Evolutionary conservation across 768 basidiomycete species (phyloP), one percentile per base, ranked within the genome.

Genomic region (Tephrocybe sp.): DNA sequence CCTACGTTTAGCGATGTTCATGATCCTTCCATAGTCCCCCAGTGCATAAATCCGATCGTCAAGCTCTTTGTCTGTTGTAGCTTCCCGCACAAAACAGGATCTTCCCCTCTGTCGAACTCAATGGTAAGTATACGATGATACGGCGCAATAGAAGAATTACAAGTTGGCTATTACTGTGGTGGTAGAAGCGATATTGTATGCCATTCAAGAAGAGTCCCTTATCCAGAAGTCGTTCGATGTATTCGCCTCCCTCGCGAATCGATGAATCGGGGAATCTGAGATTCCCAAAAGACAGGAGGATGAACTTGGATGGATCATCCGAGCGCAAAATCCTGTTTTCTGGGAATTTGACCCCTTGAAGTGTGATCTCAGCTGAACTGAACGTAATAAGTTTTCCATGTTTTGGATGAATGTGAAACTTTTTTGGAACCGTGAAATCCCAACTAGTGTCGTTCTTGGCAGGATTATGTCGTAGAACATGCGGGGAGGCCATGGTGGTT

Each of bases 81-180:
- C 83, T 53, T 74, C 64, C 1, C 83, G 72, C 48, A 86, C 66
- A 53, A 83, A 86, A 56, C 83, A 87, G 22, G 82, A 83, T 16
- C 83, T 70, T 21, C 79, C 75, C 36, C 83, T 69, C 83, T 85
- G 39, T 22, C 13, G 8, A 30, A 30, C 13, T 39, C 41, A 45
- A 10, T 5, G 12, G 18, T 8, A 38, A 27, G 8, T 18, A 13
- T 15, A 24, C 9, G 15, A 1, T 31, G 21, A 53, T 12, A 38
- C 34, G n/a, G 37, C 8, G 13, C 16, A 21, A 30, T 18, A 38
- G 16, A 19, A 31, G 13, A 23, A 37, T 15, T 4, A 83, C 83
- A 60, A 86, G 57, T 54, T 87, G 84, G 52, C 82, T 86, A 58
- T 86, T 84, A 34, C 84, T 84, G 50, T 87, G 84, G 48, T 81